Conservation (phyloP, 139 green algal species). For the Klebsormidium nitens region DNA sequence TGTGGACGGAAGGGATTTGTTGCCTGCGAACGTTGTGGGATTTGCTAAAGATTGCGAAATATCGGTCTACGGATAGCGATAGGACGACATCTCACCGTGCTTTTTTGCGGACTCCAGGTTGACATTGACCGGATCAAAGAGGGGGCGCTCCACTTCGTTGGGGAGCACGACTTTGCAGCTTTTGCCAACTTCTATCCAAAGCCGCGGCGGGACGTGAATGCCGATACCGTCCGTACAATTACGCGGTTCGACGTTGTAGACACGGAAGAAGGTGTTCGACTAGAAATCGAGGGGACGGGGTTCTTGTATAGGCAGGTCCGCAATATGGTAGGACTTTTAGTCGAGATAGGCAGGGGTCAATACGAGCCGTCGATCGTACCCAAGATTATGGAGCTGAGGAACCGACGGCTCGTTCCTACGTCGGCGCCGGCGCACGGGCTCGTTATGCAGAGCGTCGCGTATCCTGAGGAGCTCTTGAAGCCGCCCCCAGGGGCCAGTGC, state of each 20-base stretch:
- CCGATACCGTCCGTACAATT: constrained; percentile 53
- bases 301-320: constrained; percentile 79
- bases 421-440: constrained; percentile 37
- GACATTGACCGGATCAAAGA: constrained; percentile 46
- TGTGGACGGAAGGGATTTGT: too few relatives aligned
- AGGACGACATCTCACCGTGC: too few relatives aligned
- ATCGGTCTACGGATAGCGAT: too few relatives aligned
- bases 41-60: too few relatives aligned
- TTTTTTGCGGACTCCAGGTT: too few relatives aligned
- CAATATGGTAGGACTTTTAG: constrained; percentile 58
- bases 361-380: constrained; percentile 1
- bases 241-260: constrained; percentile 47
- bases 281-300: constrained; percentile 61
- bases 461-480: constrained; percentile 22
- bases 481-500: too few relatives aligned
- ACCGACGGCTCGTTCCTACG: constrained; percentile 22
- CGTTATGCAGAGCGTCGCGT: constrained; percentile 31
- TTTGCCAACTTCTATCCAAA: constrained; percentile 64
- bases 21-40: too few relatives aligned
- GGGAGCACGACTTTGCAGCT: constrained; percentile 65
- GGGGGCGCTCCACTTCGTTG: constrained; percentile 42
- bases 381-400: constrained; percentile 17
- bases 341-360: constrained; percentile 7
- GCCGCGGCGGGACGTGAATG: constrained; percentile 11
- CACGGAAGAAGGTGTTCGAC: constrained; percentile 12